phyloP scores from a whole-genome alignment of 225 moss, liverwort and hornwort genomes.

The Bryum argenteum region DNA sequence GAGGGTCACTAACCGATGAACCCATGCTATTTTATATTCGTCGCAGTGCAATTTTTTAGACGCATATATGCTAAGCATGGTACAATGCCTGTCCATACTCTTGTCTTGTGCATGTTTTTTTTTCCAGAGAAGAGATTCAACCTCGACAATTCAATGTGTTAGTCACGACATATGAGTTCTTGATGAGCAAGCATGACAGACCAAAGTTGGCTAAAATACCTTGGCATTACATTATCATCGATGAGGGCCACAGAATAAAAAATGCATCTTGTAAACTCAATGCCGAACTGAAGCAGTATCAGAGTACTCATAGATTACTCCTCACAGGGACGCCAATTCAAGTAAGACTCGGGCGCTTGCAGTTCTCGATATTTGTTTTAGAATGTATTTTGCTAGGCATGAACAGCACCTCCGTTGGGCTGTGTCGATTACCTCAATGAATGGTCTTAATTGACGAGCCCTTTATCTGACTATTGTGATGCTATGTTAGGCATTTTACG shows the following conservation, averaged over 20 bases:
- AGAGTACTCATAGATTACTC: conserved; percentile 91
- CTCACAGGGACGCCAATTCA: conserved; percentile 99
- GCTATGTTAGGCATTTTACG: neutral
- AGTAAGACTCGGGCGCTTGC: conserved; percentile 48
- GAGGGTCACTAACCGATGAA: neutral
- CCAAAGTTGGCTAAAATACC: conserved; percentile 95
- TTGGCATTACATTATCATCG: conserved; percentile 99
- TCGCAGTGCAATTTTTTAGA: conserved; percentile 11
- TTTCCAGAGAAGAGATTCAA: conserved; percentile 81
- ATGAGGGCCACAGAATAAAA: conserved; percentile 97
- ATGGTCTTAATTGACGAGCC: conserved; percentile 4
- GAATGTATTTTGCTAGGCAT: neutral
- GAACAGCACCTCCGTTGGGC: conserved; percentile 3
- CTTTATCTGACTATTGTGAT: neutral
- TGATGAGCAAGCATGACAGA: conserved; percentile 99
- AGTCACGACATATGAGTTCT: conserved; percentile 93
- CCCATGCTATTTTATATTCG: conserved; percentile 6
- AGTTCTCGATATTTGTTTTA: conserved; percentile 8
- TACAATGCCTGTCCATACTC: conserved; percentile 27
- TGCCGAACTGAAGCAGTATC: conserved; percentile 91
- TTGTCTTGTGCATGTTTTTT: conserved; percentile 23
- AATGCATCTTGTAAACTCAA: conserved; percentile 98
- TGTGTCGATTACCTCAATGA: neutral
- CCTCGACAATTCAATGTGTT: conserved; percentile 97
- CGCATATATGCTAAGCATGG: conserved; percentile 1